Conservation (phyloP, 768 basidiomycete genomes). For the Boletus edulis region DNA sequence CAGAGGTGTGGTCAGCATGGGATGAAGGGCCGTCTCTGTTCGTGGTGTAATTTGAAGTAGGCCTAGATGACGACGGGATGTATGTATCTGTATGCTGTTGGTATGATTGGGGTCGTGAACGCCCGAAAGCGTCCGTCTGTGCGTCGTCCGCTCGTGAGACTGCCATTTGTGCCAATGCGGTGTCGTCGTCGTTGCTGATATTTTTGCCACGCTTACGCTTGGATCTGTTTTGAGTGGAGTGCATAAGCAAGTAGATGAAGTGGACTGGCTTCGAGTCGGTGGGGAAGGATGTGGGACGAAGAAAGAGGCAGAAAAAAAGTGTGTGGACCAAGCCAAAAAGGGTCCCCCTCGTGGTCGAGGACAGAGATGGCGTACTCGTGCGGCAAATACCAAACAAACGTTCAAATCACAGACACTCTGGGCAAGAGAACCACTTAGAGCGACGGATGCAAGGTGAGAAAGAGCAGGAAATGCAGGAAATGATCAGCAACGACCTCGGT, state of each 20-base stretch:
- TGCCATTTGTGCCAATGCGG: slow-evolving; percentile 32
- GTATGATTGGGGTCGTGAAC: slow-evolving; percentile 43
- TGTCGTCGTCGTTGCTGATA: slow-evolving; percentile 49
- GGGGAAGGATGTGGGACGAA: slow-evolving; percentile 20
- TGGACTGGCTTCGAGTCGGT: slow-evolving; percentile 19
- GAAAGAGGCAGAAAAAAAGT: slow-evolving; percentile 22
- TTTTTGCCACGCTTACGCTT: slow-evolving; percentile 54
- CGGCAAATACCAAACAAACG: slow-evolving; percentile 31
- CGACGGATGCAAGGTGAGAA: slow-evolving; percentile 19
- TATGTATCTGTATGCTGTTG: slow-evolving; percentile 43
- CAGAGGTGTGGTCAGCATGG: slow-evolving; percentile 42
- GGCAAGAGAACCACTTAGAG: slow-evolving; percentile 16
- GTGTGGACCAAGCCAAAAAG: slow-evolving; percentile 30
- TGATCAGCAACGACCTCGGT: slow-evolving; percentile 24
- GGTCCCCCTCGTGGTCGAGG: slow-evolving; percentile 21
- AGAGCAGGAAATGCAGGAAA: slow-evolving; percentile 19
- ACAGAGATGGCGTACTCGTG: slow-evolving; percentile 20
- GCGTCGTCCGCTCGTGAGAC: slow-evolving; percentile 51
- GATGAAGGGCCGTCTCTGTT: slow-evolving; percentile 54
- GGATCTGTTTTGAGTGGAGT: slow-evolving; percentile 38
- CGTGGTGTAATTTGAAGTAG: slow-evolving; percentile 44
- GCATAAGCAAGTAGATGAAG: slow-evolving; percentile 32
- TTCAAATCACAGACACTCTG: slow-evolving; percentile 31
- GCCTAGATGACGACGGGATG: slow-evolving; percentile 44
- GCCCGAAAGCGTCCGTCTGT: slow-evolving; percentile 52